Conservation (phyloP, 2,329 filamentous ascomycete species). For the Arthrinium puccinioides region DNA sequence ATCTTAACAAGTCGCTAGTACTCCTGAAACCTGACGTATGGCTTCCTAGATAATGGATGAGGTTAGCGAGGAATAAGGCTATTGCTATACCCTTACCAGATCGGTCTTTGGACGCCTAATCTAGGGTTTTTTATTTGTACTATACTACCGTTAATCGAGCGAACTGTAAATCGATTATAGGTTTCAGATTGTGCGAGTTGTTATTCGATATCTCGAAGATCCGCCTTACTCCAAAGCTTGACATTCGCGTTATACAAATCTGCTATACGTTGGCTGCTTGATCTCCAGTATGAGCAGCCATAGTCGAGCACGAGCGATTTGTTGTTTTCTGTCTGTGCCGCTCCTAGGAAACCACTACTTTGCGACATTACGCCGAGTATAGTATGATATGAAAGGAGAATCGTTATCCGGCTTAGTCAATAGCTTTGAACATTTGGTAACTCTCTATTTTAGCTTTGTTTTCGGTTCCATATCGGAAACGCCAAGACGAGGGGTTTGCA, state of each 20-base stretch:
- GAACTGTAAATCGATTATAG: not conserved
- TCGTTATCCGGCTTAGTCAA: no score
- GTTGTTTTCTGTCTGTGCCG: no score
- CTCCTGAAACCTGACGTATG: slow-evolving; percentile 15
- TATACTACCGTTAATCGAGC: not conserved
- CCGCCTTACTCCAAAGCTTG: not conserved
- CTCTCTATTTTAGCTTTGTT: no score
- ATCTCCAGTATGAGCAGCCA: not conserved
- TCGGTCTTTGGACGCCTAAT: slow-evolving; percentile 5
- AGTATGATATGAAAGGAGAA: no score
- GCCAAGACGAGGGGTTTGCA: no score
- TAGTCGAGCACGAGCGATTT: not conserved
- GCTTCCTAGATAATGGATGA: slow-evolving; percentile 9
- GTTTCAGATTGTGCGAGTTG: not conserved
- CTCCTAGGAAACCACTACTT: no score
- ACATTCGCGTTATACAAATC: not conserved
- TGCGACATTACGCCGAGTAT: no score
- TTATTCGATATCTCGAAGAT: not conserved
- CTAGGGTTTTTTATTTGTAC: not conserved
- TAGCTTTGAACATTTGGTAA: no score
- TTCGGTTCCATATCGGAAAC: no score
- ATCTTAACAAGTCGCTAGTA: slow-evolving; percentile 10
- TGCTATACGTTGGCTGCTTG: not conserved
- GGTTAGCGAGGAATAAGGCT: slow-evolving; percentile 5
- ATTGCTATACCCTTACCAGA: slow-evolving; percentile 11